These are phyloP conservation scores for Triticum aestivum DNA, from an alignment of 176 grass and related monocot species.

Conservation along the genomic window IWGSC_CS_RefSeq_v2.1 NC_057795.1:439932453-439932952, in stretches of 20 bases:
- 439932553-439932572: background rate
- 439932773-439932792: conserved; percentile 7
- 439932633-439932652: no score
- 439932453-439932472: background rate
- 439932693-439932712: no score
- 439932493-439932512: background rate
- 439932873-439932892: conserved; percentile 44
- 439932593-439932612: background rate
- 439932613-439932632: no score
- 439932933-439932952: conserved; percentile 46
- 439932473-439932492: background rate
- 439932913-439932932: conserved; percentile 48
- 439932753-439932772: background rate
- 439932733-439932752: no score
- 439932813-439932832: conserved; percentile 93
- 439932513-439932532: background rate
- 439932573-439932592: background rate
- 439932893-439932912: conserved; percentile 50
- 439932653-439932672: no score
- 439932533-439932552: background rate
- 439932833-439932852: conserved; percentile 65
- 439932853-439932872: conserved; percentile 63
- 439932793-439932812: conserved; percentile 62
- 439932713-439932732: no score
- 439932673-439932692: no score